Base-by-base conservation (phyloP, 306 rosid species). In the Vigna trinervia region DNA sequence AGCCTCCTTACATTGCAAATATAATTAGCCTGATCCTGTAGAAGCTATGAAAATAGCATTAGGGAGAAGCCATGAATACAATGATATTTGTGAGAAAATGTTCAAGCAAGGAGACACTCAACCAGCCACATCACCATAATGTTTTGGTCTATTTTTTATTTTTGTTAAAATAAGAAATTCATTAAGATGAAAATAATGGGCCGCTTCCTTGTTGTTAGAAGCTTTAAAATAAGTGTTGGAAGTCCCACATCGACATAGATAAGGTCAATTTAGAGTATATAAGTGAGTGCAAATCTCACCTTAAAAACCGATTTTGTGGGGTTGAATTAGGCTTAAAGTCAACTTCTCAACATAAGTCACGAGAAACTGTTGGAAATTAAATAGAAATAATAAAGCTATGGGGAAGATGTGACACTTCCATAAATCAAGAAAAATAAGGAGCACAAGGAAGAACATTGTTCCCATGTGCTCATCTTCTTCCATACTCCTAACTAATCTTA, bases 351-450 rank as follows among this genome's bases (percentile, higher is more conserved):
- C 23, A 22, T 22, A 22, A 48, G 45, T 38, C 45, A 51, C n/a
- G 32, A 50, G 5, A 19, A 65, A 38, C 64, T 11, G 20, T 17
- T 71, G 63, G 64, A 71, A 36, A 71, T 52, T 38, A 65, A 20
- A 71, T 5, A 36, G 34, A 12, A 11, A 70, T 22, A 52, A 53
- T 71, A 34, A 32, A 53, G 13, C 34, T 53, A 17, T 71, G 64
- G 22, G 50, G 50, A 71, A 15, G 75, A 53, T 5, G 56, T 26
- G 75, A 36, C 75, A 32, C 19, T 34, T 71, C 34, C 19, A 52
- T 34, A 48, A 54, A 50, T 69, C 50, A 28, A 48, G 9, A 5
- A 34, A 70, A 51, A n/a, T 30, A 32, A 71, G 26, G 51, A 69
- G n/a, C 23, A 8, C 45, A 20, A 72, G 53, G 43, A 54, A 56